Evolutionary conservation across 768 basidiomycete genomes (phyloP), one percentile per base, ranked within the genome.

Genomic region (Chalciporus chontae): DNA sequence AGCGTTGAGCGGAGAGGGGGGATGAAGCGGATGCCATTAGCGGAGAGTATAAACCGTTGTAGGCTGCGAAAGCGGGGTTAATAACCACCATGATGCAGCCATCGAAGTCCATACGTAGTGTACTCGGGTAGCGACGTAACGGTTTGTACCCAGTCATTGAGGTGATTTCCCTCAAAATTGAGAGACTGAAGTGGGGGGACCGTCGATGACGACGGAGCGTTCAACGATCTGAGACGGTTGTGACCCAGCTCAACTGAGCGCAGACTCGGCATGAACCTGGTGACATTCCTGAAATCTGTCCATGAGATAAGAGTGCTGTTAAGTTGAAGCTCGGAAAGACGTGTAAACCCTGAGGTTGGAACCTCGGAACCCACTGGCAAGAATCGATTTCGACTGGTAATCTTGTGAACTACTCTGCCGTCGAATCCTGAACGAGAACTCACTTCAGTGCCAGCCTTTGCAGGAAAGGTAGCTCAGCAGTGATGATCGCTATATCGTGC

Each of bases 371-470:
- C 50, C 8, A 75, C 70, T 10, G 74, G 69, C 24, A 63, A 58
- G 47, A 94, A 69, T 39, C 90, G 82, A 59, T 87, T 90, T 19
- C 78, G 80, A 69, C 90, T 93, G 64, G 53, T 50, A 23, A 52
- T 29, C 44, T 50, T 50, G 43, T 51, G 48, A 56, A 50, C 47
- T 39, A 47, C 59, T 51, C 58, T 54, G 47, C 47, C 47, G 46
- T 48, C 37, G 38, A 39, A 50, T 47, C 19, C n/a, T 47, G 37
- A 40, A 44, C n/a, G 40, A 46, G 17, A 63, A 70, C 87, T 66
- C 55, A 96, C 94, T 93, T 95, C 57, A 97, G 69, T 24, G 81
- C 73, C 32, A 98, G 73, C 37, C 78, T 74, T 50, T 81, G 74
- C 10, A 97, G 76, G 5, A 60, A 61, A 9, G 77, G 80, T 3